phyloP scores from a whole-genome alignment of 345 rosid genomes.

The Murraya paniculata region DNA sequence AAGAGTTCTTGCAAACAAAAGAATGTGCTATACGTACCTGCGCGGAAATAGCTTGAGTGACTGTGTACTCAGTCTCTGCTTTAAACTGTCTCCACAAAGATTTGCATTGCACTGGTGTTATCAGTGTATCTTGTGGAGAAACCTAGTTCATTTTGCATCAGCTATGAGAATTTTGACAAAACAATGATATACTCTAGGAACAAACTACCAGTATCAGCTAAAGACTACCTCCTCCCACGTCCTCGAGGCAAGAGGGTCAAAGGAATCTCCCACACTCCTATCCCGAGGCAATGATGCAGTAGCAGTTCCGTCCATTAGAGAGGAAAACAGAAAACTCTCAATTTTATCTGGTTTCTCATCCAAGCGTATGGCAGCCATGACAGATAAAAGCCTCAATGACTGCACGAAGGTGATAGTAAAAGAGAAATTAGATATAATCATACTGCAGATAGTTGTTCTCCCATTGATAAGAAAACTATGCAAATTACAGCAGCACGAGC shows the following conservation, averaged over 20 bases:
- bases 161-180: constrained; percentile 3
- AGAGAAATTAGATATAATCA: constrained; percentile 21
- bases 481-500: constrained; percentile 60
- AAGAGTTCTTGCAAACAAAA: background rate
- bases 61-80: constrained; percentile 63
- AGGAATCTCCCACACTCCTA: constrained; percentile 36
- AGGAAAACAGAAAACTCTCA: constrained; percentile 46
- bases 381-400: constrained; percentile 60
- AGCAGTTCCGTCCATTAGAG: constrained; percentile 52
- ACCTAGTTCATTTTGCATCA: constrained; percentile 30
- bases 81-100: constrained; percentile 84
- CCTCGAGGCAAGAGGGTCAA: constrained; percentile 66
- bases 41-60: constrained; percentile 73
- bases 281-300: constrained; percentile 42
- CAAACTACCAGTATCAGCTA: background rate
- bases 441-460: background rate
- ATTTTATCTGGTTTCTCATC: constrained; percentile 66
- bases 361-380: constrained; percentile 64
- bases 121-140: constrained; percentile 47
- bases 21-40: constrained; percentile 39
- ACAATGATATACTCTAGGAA: background rate
- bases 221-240: constrained; percentile 65
- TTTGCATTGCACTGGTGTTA: constrained; percentile 76
- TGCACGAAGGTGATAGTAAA: constrained; percentile 28
- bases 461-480: constrained; percentile 13